Evolutionary conservation across 441 rosid species (phyloP).

Genomic region (Euphorbia schlechtendalii): DNA sequence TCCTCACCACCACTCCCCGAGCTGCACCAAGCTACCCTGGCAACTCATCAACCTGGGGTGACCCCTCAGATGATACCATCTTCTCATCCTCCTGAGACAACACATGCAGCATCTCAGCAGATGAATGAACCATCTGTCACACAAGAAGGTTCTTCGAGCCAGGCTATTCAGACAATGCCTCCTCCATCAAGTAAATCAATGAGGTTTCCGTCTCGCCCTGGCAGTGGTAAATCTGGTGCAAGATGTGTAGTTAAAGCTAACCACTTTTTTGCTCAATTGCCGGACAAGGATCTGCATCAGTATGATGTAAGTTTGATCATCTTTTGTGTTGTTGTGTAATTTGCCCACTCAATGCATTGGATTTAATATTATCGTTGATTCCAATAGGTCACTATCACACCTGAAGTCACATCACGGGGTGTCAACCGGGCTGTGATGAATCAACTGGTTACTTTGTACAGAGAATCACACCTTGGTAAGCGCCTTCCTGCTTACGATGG

Average conservation of each 20-base stretch:
- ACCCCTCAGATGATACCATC: constrained; percentile 44
- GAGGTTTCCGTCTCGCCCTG: constrained; percentile 86
- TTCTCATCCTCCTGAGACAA: constrained; percentile 34
- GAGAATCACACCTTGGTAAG: constrained; percentile 32
- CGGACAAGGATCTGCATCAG: neutral
- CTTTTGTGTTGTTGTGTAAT: neutral
- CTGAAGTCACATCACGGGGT: constrained; percentile 42
- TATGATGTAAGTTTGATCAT: neutral
- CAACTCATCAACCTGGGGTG: constrained; percentile 49
- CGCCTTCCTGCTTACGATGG: constrained; percentile 71
- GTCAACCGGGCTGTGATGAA: constrained; percentile 34
- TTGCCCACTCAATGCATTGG: neutral
- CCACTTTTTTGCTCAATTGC: neutral
- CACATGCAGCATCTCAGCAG: constrained; percentile 29
- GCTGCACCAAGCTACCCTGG: constrained; percentile 92
- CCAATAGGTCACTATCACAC: constrained; percentile 43
- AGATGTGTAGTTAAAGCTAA: neutral
- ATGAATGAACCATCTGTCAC: constrained; percentile 47
- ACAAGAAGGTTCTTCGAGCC: constrained; percentile 48
- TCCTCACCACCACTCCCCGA: constrained; percentile 69
- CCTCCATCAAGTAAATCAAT: constrained; percentile 67
- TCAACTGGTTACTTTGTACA: constrained; percentile 15
- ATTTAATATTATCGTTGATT: no score
- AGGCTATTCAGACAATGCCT: constrained; percentile 43
- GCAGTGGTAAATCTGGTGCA: constrained; percentile 20